Base-by-base conservation (phyloP, 2,329 filamentous ascomycete species). In the Colletotrichum chlorophyti region DNA sequence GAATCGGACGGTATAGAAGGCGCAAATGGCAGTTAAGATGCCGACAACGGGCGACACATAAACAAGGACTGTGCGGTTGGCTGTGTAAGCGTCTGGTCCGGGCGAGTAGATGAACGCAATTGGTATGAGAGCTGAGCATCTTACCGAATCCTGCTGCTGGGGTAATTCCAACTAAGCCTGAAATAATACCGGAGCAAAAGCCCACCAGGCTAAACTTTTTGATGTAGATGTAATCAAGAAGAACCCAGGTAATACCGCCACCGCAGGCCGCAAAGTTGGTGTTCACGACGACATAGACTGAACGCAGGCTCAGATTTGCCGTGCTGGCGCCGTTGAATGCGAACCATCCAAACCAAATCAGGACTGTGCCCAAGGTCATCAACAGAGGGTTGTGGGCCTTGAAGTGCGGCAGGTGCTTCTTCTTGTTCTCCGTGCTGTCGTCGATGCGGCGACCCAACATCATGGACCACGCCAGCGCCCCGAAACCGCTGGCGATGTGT, bases 101-200 rank as follows among this genome's bases (percentile, higher is more conserved):
- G n/a, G n/a, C n/a, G n/a, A n/a, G n/a, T n/a, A 10, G 12, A 14
- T 10, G 3, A 8, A 34, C n/a, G 11, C 6, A 27, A 9, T 12
- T 7, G 8, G 12, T 7, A 9, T 15, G 3, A 27, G n/a, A n/a
- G n/a, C n/a, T n/a, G n/a, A n/a, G n/a, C n/a, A n/a, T n/a, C 48
- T 15, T 53, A 63, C 65, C 77, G 53, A 77, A 85, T 68, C 92
- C 91, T 12, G 93, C 90, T 3, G 89, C 90, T 6, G 91, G 90
- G 8, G 92, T 95, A 52, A 95, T 95, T 64, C 91, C 91, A 31
- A 97, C 93, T 19, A 97, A 86, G 49, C 91, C 91, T 24, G 91
- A 89, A 70, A 97, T 93, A 65, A 87, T 88, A 61, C 93, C 93
- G 34, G 91, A 95, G 81, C 92, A 95, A 90, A 93, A 93, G 0